These are phyloP conservation scores for Bruguiera hainesii DNA, from an alignment of 441 rosid species.

Conservation along the genomic window DNA sequence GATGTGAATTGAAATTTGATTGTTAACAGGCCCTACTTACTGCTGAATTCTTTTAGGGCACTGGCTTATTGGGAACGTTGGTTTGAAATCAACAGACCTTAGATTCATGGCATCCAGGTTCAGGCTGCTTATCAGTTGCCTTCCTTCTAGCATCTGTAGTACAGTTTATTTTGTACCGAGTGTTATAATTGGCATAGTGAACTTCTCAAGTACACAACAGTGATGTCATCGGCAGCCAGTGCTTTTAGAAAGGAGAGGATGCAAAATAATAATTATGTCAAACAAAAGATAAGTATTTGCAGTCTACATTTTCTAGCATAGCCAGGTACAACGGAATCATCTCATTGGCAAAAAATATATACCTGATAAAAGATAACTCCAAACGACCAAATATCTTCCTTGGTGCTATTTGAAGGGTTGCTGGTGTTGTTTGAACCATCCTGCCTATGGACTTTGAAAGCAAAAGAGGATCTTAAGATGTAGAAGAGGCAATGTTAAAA, in stretches of 20 bases:
- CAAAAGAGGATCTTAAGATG: constrained; percentile 4
- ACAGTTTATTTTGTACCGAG: background rate
- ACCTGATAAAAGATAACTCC: constrained; percentile 52
- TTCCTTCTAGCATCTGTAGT: constrained; percentile 57
- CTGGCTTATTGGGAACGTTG: constrained; percentile 37
- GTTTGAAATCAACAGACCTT: constrained; percentile 30
- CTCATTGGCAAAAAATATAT: background rate
- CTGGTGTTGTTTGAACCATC: constrained; percentile 20
- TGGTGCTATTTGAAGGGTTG: constrained; percentile 29
- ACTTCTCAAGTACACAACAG: no score
- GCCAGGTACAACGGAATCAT: no score
- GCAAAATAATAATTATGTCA: no score
- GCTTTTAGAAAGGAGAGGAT: no score
- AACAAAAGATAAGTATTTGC: no score
- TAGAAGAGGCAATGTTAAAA: background rate
- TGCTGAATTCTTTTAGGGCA: constrained; percentile 43
- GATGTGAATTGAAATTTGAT: background rate
- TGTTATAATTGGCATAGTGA: no score
- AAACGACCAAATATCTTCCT: constrained; percentile 36
- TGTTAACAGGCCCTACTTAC: constrained; percentile 27
- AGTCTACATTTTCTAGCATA: no score
- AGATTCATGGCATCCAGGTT: constrained; percentile 21
- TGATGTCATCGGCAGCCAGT: no score
- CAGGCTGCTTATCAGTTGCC: constrained; percentile 8
- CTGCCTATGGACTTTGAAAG: constrained; percentile 34